A percentile compares a stretch with the other conserved stretches of the same genome.
Conservation (phyloP, 805 yeast species). For the Metschnikowia santaceciliae region DNA sequence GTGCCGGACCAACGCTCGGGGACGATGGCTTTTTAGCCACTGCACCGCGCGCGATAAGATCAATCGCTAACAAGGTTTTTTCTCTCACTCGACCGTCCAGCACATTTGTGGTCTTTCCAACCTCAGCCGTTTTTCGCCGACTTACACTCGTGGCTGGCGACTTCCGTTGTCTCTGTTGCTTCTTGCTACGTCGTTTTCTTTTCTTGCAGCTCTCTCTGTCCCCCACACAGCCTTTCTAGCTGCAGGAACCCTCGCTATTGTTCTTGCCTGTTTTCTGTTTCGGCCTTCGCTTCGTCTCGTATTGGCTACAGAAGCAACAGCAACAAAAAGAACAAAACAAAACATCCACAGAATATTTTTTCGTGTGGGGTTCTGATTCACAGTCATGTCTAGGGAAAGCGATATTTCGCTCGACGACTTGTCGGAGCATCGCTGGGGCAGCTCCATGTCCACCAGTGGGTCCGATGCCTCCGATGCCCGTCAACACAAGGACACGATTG, state of each 20-base stretch:
- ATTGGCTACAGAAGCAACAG: conserved; percentile 1
- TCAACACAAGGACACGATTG: background rate
- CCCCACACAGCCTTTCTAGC: background rate
- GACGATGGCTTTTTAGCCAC: background rate
- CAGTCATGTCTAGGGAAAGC: background rate
- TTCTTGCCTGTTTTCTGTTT: background rate
- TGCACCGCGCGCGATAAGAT: conserved; percentile 2
- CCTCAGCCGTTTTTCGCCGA: background rate
- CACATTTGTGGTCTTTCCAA: background rate
- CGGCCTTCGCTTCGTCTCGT: background rate
- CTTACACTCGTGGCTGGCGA: too few species aligned
- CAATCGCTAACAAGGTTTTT: background rate
- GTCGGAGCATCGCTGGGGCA: background rate
- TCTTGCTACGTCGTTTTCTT: background rate
- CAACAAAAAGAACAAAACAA: too few species aligned
- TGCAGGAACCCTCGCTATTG: background rate
- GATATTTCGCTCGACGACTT: background rate
- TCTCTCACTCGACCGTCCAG: background rate
- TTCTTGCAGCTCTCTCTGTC: background rate
- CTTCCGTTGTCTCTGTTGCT: too few species aligned
- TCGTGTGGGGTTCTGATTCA: background rate
- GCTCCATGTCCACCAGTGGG: background rate
- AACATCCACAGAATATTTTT: background rate
- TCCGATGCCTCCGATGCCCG: background rate
- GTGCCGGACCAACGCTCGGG: background rate